phyloP scores from a whole-genome alignment of 2,329 filamentous ascomycete species.

The Cytospora leucostoma region DNA sequence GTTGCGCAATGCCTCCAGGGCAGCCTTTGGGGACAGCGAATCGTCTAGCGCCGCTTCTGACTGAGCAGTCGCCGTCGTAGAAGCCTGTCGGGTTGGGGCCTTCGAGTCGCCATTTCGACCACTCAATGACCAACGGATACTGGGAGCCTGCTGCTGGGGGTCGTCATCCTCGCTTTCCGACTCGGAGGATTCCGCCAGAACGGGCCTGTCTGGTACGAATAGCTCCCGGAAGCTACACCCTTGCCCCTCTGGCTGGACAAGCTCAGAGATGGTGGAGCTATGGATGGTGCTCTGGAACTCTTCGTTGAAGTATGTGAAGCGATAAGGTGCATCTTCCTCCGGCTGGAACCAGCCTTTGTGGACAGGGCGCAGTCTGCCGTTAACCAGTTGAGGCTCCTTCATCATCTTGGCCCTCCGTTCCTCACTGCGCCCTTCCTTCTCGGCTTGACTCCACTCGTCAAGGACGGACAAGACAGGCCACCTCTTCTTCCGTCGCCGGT shows the following conservation, averaged over 20 bases:
- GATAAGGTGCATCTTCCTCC: constrained; percentile 87
- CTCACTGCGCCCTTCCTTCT: constrained; percentile 85
- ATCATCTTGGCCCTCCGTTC: constrained; percentile 86
- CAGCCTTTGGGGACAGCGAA: constrained; percentile 34
- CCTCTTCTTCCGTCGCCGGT: constrained; percentile 64
- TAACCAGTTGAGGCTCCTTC: constrained; percentile 89
- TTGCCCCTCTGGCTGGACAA: constrained; percentile 65
- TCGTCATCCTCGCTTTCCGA: constrained; percentile 66
- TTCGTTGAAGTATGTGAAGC: constrained; percentile 99
- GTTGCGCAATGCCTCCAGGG: constrained; percentile 31
- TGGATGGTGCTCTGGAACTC: constrained; percentile 95
- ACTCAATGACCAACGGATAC: constrained; percentile 28
- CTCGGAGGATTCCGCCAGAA: constrained; percentile 70
- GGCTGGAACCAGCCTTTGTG: constrained; percentile 81
- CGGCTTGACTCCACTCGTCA: constrained; percentile 86
- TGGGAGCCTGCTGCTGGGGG: constrained; percentile 16
- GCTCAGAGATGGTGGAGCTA: constrained; percentile 89
- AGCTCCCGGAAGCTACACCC: constrained; percentile 83
- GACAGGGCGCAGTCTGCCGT: constrained; percentile 81
- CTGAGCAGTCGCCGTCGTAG: constrained; percentile 36
- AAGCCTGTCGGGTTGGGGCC: constrained; percentile 24
- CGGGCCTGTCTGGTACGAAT: constrained; percentile 83
- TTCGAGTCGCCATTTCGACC: constrained; percentile 28
- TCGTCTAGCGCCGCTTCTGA: constrained; percentile 29
- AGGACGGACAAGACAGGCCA: constrained; percentile 87